Evolutionary conservation across 2,329 filamentous ascomycete species (phyloP), one percentile per base, ranked within the genome.

Genomic region (Helminthosporium solani): DNA sequence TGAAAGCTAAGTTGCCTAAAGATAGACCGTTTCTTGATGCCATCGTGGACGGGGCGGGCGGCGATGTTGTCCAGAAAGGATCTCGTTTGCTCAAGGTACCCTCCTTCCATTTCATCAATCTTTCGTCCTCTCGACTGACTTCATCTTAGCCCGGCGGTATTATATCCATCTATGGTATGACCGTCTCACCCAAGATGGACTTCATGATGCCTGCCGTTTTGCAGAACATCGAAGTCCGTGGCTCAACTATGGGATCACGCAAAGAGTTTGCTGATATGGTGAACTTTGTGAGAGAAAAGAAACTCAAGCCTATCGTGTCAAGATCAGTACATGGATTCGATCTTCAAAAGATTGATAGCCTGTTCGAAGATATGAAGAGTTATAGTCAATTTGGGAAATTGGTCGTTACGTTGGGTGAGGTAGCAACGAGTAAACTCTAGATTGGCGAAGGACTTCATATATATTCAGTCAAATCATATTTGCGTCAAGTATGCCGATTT

Each of bases 221-320:
- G 50, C 88, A 86, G 70, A 96, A 97, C 63, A 81, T 96, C 42
- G 92, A 97, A 37, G 78, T 97, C 21, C 81, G 81, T 39, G 92
- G 94, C 15, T 85, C 82, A 12, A 96, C 91, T 0, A 96, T 97
- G 91, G 92, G 92, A 0, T 95, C 89, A 21, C 80, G 88, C 35
- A 84, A 82, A 63, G 94, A 97, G 72, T 97, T 96, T 64, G 76
- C 76, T n/a, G 88, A 94, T 18, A 96, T 97, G 90, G 78, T 96
- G 5, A 77, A 79, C 1, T 96, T 96, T 72, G 87, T 96, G 28
- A 77, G 78, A 11, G 73, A 84, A 53, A 83, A 89, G 54, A 80
- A 85, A 63, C 84, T 96, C 50, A 79, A 75, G 43, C 91, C 92
- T 0, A 77, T 96, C 3, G 81, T 97, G 1, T 94, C 87, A 53